Conservation (phyloP, 164 flowering plant genomes). For the Dillenia suffruticosa region DNA sequence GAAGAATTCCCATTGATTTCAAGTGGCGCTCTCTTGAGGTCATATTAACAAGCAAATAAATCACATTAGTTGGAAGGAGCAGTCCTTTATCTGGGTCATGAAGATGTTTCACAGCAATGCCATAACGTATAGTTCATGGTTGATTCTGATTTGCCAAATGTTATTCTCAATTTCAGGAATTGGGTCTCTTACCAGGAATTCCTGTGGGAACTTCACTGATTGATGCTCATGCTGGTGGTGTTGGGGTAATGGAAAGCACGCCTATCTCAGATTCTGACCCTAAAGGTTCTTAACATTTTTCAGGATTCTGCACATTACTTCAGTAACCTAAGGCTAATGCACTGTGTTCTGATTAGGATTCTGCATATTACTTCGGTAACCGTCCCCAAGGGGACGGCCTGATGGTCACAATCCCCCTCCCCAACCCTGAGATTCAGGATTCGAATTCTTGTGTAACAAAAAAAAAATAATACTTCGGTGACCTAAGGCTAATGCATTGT, state of each 20-base stretch:
- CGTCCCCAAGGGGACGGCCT: too few species aligned
- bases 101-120: too few species aligned
- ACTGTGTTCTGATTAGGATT: too few species aligned
- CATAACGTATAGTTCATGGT: too few species aligned
- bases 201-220: conserved; percentile 94
- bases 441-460: too few species aligned
- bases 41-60: conserved; percentile 21
- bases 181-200: conserved; percentile 70
- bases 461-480: too few species aligned
- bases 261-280: conserved; percentile 35
- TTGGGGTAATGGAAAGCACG: conserved; percentile 88
- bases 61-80: conserved; percentile 11
- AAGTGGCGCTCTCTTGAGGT: conserved; percentile 42
- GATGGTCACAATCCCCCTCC: too few species aligned
- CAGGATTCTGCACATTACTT: background rate
- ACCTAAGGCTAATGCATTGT: too few species aligned
- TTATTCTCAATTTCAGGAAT: conserved; percentile 52
- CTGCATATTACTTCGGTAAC: too few species aligned
- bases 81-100: conserved; percentile 11
- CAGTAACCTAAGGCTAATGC: background rate
- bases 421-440: too few species aligned
- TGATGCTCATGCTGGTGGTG: conserved; percentile 99
- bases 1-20: conserved; percentile 41
- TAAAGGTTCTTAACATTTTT: conserved; percentile 37
- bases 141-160: background rate